phyloP scores from a whole-genome alignment of 2,329 filamentous ascomycete genomes.

The Aureobasidium leucospermi region DNA sequence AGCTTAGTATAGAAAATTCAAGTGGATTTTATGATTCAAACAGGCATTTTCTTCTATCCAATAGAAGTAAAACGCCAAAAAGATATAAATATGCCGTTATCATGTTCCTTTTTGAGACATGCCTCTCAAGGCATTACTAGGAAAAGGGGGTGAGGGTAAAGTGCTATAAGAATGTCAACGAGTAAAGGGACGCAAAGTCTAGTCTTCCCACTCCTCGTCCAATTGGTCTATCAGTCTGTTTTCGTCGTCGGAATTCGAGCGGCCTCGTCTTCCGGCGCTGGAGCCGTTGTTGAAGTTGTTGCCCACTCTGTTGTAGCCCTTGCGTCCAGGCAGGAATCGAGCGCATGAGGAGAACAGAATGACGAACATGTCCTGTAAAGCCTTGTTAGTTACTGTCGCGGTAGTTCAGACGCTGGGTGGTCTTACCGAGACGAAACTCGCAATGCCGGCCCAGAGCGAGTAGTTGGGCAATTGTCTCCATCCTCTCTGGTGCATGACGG shows the following conservation, averaged over 20 bases:
- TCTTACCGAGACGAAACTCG: slow-evolving; percentile 73
- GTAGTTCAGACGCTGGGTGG: background rate
- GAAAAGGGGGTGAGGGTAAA: background rate
- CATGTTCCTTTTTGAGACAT: background rate
- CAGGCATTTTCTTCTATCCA: background rate
- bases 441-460: slow-evolving; percentile 81
- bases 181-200: slow-evolving; percentile 10
- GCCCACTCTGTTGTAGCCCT: slow-evolving; percentile 61
- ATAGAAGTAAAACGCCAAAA: background rate
- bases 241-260: slow-evolving; percentile 64
- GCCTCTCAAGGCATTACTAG: background rate
- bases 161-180: background rate
- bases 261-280: slow-evolving; percentile 34
- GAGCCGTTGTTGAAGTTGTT: slow-evolving; percentile 42
- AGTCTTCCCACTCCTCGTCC: slow-evolving; percentile 94
- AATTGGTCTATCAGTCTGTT: slow-evolving; percentile 92
- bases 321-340: slow-evolving; percentile 54
- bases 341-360: slow-evolving; percentile 64
- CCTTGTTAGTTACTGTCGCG: background rate
- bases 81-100: background rate
- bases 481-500: slow-evolving; percentile 85
- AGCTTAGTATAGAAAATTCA: too few species aligned
- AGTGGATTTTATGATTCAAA: too few species aligned
- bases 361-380: slow-evolving; percentile 49
- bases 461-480: slow-evolving; percentile 97